Evolutionary conservation across 2,329 filamentous ascomycete genomes (phyloP).

Genomic region (Colletotrichum spaethianum): DNA sequence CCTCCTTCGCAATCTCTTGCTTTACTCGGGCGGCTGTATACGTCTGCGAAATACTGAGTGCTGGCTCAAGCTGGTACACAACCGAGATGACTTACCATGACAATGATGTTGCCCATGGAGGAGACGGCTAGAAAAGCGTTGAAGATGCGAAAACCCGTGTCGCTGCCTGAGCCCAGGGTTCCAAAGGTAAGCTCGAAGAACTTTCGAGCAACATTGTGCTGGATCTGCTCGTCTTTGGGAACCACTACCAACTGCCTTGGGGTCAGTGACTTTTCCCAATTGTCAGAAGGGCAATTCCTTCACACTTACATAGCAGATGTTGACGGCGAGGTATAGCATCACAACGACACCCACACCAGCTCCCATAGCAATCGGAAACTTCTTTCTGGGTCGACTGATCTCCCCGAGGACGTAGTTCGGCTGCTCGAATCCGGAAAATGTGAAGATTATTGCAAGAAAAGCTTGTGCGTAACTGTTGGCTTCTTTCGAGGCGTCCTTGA

Average conservation of each 20-base stretch:
- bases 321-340: conserved; percentile 54
- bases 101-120: conserved; percentile 69
- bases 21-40: conserved; percentile 70
- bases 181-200: conserved; percentile 54
- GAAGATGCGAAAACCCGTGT: conserved; percentile 54
- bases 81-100: conserved; percentile 51
- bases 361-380: conserved; percentile 51
- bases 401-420: conserved; percentile 55
- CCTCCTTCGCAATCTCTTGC: conserved; percentile 72
- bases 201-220: conserved; percentile 47
- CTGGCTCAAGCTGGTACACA: no score
- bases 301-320: conserved; percentile 54
- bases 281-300: conserved; percentile 46
- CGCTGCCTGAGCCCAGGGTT: conserved; percentile 45
- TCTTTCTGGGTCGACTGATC: conserved; percentile 50
- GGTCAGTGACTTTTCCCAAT: conserved; percentile 45
- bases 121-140: conserved; percentile 67
- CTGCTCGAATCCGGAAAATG: conserved; percentile 55
- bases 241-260: conserved; percentile 59
- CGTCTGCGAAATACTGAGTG: conserved; percentile 50
- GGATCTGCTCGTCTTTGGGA: conserved; percentile 44
- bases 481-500: conserved; percentile 43
- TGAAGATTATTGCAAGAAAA: conserved; percentile 60
- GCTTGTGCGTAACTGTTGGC: conserved; percentile 54
- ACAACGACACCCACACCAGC: conserved; percentile 49